Evolutionary conservation across 2,329 filamentous ascomycete species (phyloP).

Genomic region (Aureobasidium subglaciale): DNA sequence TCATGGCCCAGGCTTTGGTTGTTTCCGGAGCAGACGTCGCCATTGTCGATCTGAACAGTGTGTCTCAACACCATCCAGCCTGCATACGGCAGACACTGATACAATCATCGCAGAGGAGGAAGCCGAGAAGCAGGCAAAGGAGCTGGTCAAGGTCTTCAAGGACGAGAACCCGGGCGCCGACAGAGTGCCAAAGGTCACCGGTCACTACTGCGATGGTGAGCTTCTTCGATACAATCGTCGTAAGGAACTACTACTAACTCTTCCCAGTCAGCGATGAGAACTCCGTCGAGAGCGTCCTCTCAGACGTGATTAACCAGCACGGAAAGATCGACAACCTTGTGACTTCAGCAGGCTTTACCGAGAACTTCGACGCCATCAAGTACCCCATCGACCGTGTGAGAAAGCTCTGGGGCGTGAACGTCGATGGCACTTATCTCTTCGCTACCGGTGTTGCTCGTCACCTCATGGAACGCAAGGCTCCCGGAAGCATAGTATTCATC

Average conservation of each 20-base stretch:
- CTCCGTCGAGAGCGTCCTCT: slow-evolving; percentile 68
- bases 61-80: slow-evolving; percentile 27
- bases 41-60: slow-evolving; percentile 89
- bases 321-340: slow-evolving; percentile 85
- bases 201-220: slow-evolving; percentile 67
- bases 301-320: slow-evolving; percentile 60
- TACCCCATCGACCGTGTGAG: slow-evolving; percentile 88
- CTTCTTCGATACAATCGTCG: too few species aligned
- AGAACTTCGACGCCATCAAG: slow-evolving; percentile 86
- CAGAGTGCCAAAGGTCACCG: slow-evolving; percentile 74
- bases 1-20: slow-evolving; percentile 88
- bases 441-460: slow-evolving; percentile 79
- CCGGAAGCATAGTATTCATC: slow-evolving; percentile 88
- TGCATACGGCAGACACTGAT: neutral
- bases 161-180: slow-evolving; percentile 71
- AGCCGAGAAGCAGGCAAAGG: slow-evolving; percentile 66
- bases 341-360: slow-evolving; percentile 92
- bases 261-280: slow-evolving; percentile 61
- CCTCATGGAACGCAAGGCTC: slow-evolving; percentile 70
- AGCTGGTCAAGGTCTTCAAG: slow-evolving; percentile 67
- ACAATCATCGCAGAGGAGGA: slow-evolving; percentile 59
- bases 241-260: neutral
- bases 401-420: slow-evolving; percentile 91
- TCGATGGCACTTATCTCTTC: slow-evolving; percentile 87
- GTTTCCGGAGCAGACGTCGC: slow-evolving; percentile 82